Evolutionary conservation across 208 protist genomes (phyloP).

Genomic region (Trichomonas tenax): DNA sequence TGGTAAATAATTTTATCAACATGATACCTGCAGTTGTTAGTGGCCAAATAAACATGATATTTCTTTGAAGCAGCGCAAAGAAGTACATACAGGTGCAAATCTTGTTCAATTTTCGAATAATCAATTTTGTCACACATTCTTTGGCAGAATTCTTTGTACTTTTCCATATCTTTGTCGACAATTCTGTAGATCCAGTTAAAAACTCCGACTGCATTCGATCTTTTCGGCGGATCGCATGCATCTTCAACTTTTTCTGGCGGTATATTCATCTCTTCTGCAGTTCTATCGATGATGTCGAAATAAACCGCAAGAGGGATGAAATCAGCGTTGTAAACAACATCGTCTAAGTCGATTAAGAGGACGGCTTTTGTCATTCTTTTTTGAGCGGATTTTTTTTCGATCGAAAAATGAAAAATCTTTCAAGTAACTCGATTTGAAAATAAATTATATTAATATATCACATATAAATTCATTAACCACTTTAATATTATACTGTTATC

Average conservation of each 20-base stretch:
- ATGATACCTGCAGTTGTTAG: not conserved
- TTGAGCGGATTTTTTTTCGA: no score
- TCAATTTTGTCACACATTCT: not conserved
- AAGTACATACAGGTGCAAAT: not conserved
- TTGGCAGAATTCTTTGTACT: not conserved
- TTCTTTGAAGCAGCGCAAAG: not conserved
- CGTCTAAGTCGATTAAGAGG: not conserved
- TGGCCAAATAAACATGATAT: not conserved
- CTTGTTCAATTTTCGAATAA: not conserved
- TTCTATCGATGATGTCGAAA: not conserved
- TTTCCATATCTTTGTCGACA: not conserved
- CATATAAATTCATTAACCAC: no score
- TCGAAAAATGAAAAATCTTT: no score
- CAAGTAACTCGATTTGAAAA: no score
- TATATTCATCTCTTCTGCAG: not conserved
- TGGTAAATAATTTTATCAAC: not conserved
- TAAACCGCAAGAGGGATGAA: not conserved
- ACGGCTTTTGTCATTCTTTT: no score
- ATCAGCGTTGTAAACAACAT: not conserved
- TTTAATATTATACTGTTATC: no score
- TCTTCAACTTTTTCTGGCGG: not conserved
- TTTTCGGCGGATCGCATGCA: not conserved
- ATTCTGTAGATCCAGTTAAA: not conserved
- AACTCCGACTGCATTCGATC: not conserved
- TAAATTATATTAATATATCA: no score